Conservation (phyloP, 2,329 filamentous ascomycete species). For the Arthrinium phaeospermum region DNA sequence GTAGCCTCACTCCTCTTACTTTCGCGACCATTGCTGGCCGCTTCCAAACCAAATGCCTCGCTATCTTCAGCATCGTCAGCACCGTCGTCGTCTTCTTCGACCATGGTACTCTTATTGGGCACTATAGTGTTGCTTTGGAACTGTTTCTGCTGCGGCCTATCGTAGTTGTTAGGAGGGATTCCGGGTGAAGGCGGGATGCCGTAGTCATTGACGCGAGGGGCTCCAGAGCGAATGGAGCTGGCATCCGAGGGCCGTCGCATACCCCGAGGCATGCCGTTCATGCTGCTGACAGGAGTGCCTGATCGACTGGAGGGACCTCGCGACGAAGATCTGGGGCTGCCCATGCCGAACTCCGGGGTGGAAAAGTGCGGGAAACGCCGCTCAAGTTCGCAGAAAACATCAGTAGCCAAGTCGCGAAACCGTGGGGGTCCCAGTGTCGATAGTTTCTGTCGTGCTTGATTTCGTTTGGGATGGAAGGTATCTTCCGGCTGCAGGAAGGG, state of each 20-base stretch:
- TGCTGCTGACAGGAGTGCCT: constrained; percentile 67
- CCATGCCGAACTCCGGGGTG: constrained; percentile 68
- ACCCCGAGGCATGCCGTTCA: constrained; percentile 48
- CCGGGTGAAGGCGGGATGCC: constrained; percentile 66
- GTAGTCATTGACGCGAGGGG: constrained; percentile 47
- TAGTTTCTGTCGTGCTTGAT: constrained; percentile 95
- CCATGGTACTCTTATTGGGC: constrained; percentile 96
- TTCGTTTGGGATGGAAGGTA: constrained; percentile 94
- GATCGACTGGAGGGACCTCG: constrained; percentile 65
- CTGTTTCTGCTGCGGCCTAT: constrained; percentile 82
- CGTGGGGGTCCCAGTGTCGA: constrained; percentile 85
- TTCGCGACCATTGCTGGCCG: constrained; percentile 39
- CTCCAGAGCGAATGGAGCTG: constrained; percentile 60
- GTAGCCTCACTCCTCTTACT: constrained; percentile 42
- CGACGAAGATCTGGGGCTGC: constrained; percentile 68
- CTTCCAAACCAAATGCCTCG: constrained; percentile 67
- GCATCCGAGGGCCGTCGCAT: constrained; percentile 66
- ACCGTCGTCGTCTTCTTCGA: constrained; percentile 89
- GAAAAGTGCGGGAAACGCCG: constrained; percentile 85
- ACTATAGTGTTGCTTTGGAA: constrained; percentile 96
- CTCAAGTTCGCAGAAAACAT: constrained; percentile 95
- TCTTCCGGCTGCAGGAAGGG: constrained; percentile 82
- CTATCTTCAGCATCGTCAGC: constrained; percentile 62
- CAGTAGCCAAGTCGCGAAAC: constrained; percentile 90
- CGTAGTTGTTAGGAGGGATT: constrained; percentile 68